Base-by-base conservation (phyloP, 176 grass and related monocot species). In the Bonia amplexicaulis region DNA sequence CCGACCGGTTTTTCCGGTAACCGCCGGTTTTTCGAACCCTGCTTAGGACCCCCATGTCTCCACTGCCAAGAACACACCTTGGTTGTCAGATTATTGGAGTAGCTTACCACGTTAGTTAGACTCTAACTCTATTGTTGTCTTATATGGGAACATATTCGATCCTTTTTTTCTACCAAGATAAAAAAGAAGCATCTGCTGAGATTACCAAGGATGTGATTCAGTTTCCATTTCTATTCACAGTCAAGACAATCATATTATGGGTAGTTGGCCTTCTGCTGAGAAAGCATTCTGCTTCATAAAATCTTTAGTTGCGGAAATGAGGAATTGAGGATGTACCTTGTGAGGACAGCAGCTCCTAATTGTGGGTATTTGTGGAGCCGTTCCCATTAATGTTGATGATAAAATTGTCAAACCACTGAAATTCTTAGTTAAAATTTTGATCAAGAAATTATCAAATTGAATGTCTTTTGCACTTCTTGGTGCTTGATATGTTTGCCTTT, bases 341-440 rank as follows among this genome's bases (percentile, higher is more conserved):
- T 60, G 23, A 47, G 41, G 39, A 69, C 40, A 16, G 15, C 17
- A 47, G 51, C 39, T 82, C 39, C 26, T 81, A 58, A 69, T 82
- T 55, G 17, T 74, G 47, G 41, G 17, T 80, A 75, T 82, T 57
- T 76, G 15, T 82, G 25, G 27, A 58, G 48, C 53, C 47, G 12
- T 73, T 47, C 10, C 22, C 31, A 78, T 22, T 55, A 41, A 41
- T 88, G 44, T 61, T 74, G 55, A 84, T 79, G 74, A 20, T 25
- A 66, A 51, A 17, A 77, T 31, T 57, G 15, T 16, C 33, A 12
- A 55, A 26, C 12, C 9, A 23, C 10, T 11, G 25, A 15, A 41
- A 66, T 35, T 79, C 49, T 73, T 27, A 80, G 26, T 79, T 58
- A 65, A 73, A 73, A 73, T 15, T 58, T 83, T 84, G 35, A 61